A percentile compares a stretch with the other conserved stretches of the same genome.
phyloP scores from a whole-genome alignment of 2,329 filamentous ascomycete genomes.

The Colletotrichum sp. region DNA sequence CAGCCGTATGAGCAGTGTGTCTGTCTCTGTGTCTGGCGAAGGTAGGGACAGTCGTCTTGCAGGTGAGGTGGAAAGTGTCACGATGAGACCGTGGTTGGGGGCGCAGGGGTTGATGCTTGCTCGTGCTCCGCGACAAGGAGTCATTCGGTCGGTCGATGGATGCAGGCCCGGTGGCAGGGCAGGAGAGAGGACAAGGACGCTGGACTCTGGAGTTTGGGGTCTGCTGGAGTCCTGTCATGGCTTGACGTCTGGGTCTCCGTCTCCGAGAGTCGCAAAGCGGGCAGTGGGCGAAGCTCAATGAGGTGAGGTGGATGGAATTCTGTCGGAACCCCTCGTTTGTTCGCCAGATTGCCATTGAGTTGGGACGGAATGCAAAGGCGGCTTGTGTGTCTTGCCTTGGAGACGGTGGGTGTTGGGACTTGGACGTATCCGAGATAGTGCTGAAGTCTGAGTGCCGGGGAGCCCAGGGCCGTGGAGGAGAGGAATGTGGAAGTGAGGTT shows the following conservation, averaged over 20 bases:
- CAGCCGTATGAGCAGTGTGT: neutral
- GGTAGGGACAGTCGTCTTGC: neutral
- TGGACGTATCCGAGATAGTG: slow-evolving; percentile 2
- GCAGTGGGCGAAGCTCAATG: neutral
- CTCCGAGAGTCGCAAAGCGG: neutral
- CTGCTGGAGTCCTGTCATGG: neutral
- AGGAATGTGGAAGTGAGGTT: neutral
- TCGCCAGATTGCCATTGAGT: neutral
- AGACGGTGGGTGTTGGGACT: neutral
- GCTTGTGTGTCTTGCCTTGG: neutral
- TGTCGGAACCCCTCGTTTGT: neutral
- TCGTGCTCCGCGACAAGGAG: neutral
- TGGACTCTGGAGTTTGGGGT: neutral
- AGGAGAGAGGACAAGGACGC: neutral
- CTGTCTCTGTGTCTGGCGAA: neutral
- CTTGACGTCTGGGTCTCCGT: neutral
- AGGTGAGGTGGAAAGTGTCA: neutral
- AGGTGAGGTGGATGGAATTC: neutral
- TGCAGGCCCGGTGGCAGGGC: neutral
- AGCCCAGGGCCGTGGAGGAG: neutral
- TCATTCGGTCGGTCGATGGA: neutral
- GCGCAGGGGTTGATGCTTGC: neutral
- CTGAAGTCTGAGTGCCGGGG: slow-evolving; percentile 6
- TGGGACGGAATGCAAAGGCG: slow-evolving; percentile 8
- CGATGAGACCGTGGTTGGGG: slow-evolving; percentile 1